Evolutionary conservation across 768 basidiomycete species (phyloP).

Genomic region (Ephemerocybe angulata): DNA sequence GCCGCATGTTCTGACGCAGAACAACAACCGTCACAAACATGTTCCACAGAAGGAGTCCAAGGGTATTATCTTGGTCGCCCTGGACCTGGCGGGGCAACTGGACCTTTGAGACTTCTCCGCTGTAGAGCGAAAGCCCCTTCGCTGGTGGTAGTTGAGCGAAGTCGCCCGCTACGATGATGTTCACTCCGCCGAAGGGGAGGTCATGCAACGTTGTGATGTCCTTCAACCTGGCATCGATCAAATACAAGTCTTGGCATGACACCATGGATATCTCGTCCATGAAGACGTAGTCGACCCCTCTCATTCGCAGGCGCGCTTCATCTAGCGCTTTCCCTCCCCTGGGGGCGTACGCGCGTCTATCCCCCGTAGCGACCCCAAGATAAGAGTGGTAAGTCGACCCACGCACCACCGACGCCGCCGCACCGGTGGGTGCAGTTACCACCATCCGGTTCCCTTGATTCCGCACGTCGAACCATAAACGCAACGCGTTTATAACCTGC

Average conservation of each 20-base stretch:
- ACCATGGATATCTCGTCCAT: conserved; percentile 4
- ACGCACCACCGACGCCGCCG: conserved; percentile 22
- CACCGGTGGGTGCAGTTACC: conserved; percentile 24
- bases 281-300: neutral
- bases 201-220: neutral
- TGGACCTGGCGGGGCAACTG: neutral
- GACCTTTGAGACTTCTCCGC: neutral
- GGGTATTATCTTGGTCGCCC: conserved; percentile 15
- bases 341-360: neutral
- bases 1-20: neutral
- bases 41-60: no score
- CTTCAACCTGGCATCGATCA: neutral
- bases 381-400: conserved; percentile 25
- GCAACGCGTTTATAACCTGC: conserved; percentile 20
- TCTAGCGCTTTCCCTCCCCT: neutral
- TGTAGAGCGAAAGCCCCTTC: conserved; percentile 1
- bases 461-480: conserved; percentile 18
- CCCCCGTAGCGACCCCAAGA: neutral
- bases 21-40: no score
- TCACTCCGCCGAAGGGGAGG: neutral
- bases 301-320: neutral
- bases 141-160: conserved; percentile 33
- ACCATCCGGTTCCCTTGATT: conserved; percentile 24
- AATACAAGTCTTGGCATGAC: neutral
- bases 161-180: conserved; percentile 32